Conservation (phyloP, 179 eudicot genomes). For the Gypsophila paniculata region DNA sequence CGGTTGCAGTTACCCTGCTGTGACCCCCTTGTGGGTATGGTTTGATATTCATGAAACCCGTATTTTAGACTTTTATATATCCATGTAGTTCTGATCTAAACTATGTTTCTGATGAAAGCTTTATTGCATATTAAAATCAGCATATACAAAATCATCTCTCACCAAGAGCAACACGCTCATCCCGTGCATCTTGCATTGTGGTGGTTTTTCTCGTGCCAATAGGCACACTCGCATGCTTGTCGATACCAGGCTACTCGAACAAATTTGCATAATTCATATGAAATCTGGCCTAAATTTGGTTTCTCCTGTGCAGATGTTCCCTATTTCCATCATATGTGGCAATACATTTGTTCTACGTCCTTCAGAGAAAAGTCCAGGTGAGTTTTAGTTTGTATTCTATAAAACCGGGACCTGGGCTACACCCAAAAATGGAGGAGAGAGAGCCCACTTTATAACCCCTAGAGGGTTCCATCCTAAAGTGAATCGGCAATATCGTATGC, state of each 20-base stretch:
- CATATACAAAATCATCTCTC: no score
- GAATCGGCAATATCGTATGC: not conserved
- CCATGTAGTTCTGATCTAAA: not conserved
- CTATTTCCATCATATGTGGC: constrained; percentile 69
- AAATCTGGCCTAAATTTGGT: not conserved
- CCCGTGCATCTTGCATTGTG: constrained; percentile 1
- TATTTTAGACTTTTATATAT: not conserved
- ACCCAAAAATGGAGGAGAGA: no score
- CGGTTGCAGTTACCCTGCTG: constrained; percentile 54
- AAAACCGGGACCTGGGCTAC: no score
- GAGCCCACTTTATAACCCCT: no score
- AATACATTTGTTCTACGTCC: constrained; percentile 72
- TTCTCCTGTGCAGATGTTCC: constrained; percentile 56
- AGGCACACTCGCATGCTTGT: constrained; percentile 5
- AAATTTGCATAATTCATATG: not conserved
- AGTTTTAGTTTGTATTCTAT: constrained; percentile 13
- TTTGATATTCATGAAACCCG: not conserved
- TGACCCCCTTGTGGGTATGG: constrained; percentile 65
- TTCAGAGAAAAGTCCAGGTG: constrained; percentile 75
- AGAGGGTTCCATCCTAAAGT: no score
- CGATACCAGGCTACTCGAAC: not conserved
- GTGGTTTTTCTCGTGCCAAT: not conserved
- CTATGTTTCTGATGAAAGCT: not conserved
- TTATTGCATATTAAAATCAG: not conserved
- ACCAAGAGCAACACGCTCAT: not conserved